Base-by-base conservation (phyloP, 371 early-diverging fungal species). In the Mortierella sp. region DNA sequence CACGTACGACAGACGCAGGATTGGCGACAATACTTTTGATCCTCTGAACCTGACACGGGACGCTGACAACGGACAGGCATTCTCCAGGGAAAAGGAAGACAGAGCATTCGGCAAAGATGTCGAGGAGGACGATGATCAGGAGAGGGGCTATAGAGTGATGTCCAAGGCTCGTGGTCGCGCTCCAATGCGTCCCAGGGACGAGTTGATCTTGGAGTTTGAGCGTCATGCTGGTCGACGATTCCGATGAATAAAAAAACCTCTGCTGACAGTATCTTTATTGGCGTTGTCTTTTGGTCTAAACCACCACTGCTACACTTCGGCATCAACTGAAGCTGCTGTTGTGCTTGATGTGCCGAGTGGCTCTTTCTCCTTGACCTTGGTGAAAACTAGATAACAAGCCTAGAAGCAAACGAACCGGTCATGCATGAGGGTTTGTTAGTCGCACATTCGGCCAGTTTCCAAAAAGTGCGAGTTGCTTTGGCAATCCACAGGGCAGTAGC, bases 351-450 rank as follows among this genome's bases (percentile, higher is more conserved):
- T 45, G 43, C 14, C 44, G 27, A 6, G 40, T 37, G 28, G 34
- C 14, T 9, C 34, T 22, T 52, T 58, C 40, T 73, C 63, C 44
- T 74, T 74, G 37, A 81, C 71, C 53, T 81, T 81, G 40, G 71
- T 81, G 55, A 81, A 81, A 19, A 81, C 77, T 9, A 81, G 67
- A 43, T 81, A 81, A n/a, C 73, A 79, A 7, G 81, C 81, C 81
- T 81, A 67, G 28, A 44, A 39, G 41, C 14, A 17, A 14, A 41
- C 50, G 53, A n/a, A 14, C 14, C 27, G 29, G 19, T 9, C 19
- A 10, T 22, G 7, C 34, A 34, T 34, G 10, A 10, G 7, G 34
- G 10, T 10, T 7, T 34, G 34, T 7, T 34, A 34, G 10, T 4
- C 10, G 10, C 34, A 34, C 4, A 34, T 10, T 7, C 34, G 34